These are phyloP conservation scores for Elongisporangium undulatum DNA, from an alignment of 352 stramenopile genomes.

Conservation along the genomic window DNA sequence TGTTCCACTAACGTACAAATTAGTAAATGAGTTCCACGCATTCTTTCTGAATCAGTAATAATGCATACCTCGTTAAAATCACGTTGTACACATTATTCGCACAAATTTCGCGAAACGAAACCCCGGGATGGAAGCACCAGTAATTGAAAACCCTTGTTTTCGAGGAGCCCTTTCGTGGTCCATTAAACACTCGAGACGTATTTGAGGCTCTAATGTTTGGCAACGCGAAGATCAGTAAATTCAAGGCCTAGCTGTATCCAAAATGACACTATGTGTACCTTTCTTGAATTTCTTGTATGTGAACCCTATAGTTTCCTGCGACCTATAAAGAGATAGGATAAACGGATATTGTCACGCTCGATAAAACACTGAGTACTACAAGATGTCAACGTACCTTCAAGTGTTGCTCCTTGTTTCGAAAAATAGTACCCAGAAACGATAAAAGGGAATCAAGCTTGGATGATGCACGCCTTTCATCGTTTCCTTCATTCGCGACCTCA, in stretches of 20 bases:
- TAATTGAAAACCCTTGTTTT: conserved; percentile 93
- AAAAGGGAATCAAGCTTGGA: conserved; percentile 81
- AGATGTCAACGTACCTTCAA: conserved; percentile 29
- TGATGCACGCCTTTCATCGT: conserved; percentile 50
- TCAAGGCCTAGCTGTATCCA: too few species aligned
- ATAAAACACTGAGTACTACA: neutral
- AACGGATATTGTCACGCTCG: neutral
- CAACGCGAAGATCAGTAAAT: conserved; percentile 7
- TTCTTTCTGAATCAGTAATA: neutral
- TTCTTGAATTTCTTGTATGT: conserved; percentile 87
- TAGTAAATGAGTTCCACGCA: neutral
- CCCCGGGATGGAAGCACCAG: conserved; percentile 97
- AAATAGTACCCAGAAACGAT: conserved; percentile 85
- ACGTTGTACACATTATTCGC: conserved; percentile 89
- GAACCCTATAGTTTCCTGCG: conserved; percentile 78
- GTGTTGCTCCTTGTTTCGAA: conserved; percentile 79
- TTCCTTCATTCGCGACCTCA: conserved; percentile 68
- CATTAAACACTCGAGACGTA: conserved; percentile 42
- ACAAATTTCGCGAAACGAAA: conserved; percentile 95
- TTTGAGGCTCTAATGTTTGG: conserved; percentile 22
- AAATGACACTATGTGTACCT: conserved; percentile 26
- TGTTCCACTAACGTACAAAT: conserved; percentile 83
- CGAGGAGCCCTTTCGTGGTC: conserved; percentile 39
- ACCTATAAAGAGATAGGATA: conserved; percentile 22
- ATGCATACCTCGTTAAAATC: conserved; percentile 71